Conservation (phyloP, 1,284 basidiomycete species). For the Pseudozyma tsukubaensis region DNA sequence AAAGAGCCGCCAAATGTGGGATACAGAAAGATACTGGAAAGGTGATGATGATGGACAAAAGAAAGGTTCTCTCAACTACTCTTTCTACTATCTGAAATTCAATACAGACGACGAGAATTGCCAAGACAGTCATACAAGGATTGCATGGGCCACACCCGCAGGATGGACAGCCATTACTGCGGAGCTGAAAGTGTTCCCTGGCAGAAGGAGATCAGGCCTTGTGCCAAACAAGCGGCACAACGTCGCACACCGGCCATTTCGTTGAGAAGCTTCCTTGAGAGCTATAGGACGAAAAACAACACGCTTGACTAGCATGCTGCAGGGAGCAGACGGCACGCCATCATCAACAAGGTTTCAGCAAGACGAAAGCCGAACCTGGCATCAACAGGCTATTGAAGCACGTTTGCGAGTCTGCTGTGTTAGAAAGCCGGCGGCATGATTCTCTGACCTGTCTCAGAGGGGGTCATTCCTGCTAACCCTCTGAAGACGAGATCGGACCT, state of each 20-base stretch:
- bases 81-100: conserved; percentile 9
- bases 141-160: too few relatives aligned
- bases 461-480: too few relatives aligned
- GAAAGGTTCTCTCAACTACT: not conserved
- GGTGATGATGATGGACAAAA: not conserved
- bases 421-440: not conserved
- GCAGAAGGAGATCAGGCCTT: too few relatives aligned
- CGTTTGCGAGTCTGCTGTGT: not conserved
- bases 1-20: conserved; percentile 1
- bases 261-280: too few relatives aligned
- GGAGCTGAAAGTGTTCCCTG: too few relatives aligned
- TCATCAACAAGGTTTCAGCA: not conserved
- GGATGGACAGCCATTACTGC: too few relatives aligned
- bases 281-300: conserved; percentile 2
- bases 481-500: too few relatives aligned
- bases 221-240: too few relatives aligned
- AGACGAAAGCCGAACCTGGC: not conserved
- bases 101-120: not conserved
- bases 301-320: not conserved
- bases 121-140: too few relatives aligned
- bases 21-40: not conserved
- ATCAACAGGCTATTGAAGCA: not conserved
- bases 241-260: too few relatives aligned
- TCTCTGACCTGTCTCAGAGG: too few relatives aligned
- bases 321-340: conserved; percentile 4